Conservation (phyloP, 345 rosid species). For the Hibiscus syriacus region DNA sequence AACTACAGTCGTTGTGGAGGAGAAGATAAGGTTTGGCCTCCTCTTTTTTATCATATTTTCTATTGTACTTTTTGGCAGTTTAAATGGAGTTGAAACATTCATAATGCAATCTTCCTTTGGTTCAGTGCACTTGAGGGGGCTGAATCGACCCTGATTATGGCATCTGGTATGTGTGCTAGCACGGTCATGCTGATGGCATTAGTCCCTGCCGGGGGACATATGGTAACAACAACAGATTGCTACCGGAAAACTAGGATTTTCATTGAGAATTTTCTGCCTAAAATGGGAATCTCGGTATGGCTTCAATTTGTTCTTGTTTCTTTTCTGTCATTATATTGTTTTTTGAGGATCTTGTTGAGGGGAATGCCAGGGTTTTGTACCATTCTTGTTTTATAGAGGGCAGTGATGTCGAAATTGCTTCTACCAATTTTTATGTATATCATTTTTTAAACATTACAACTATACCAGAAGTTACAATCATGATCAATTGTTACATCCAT, state of each 20-base stretch:
- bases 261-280: slow-evolving; percentile 88
- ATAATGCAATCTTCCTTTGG: slow-evolving; percentile 1
- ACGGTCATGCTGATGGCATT: slow-evolving; percentile 82
- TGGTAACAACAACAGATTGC: slow-evolving; percentile 92
- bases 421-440: neutral
- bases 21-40: slow-evolving; percentile 70
- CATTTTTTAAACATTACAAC: too few species aligned
- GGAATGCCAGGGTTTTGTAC: neutral
- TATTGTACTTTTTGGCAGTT: neutral
- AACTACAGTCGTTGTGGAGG: slow-evolving; percentile 71
- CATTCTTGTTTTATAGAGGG: neutral
- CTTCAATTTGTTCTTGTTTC: neutral
- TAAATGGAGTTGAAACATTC: slow-evolving; percentile 6
- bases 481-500: too few species aligned
- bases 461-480: too few species aligned
- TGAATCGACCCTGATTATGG: slow-evolving; percentile 85
- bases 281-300: slow-evolving; percentile 81
- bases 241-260: slow-evolving; percentile 93
- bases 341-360: neutral
- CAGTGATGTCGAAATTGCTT: neutral
- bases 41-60: neutral
- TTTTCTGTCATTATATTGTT: neutral
- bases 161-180: slow-evolving; percentile 99
- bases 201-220: slow-evolving; percentile 97
- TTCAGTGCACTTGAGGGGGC: slow-evolving; percentile 94